A percentile compares a stretch with the other conserved stretches of the same genome.
phyloP scores from a whole-genome alignment of 2,329 filamentous ascomycete genomes.

The Sarocladium kiliense region DNA sequence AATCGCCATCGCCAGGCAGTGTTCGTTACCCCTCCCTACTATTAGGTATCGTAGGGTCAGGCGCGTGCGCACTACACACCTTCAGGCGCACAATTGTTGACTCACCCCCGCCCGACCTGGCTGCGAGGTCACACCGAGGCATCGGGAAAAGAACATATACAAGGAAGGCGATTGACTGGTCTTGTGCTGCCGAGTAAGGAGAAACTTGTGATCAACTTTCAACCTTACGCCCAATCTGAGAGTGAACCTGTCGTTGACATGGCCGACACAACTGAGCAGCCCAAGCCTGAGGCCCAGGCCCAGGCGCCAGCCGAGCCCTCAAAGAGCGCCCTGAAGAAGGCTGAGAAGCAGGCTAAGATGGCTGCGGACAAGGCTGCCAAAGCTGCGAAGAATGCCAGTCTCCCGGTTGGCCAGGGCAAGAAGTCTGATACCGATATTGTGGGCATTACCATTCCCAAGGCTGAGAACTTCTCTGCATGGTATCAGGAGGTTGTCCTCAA shows the following conservation, averaged over 20 bases:
- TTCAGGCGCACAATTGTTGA: slow-evolving; percentile 5
- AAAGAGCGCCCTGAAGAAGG: slow-evolving; percentile 62
- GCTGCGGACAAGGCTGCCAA: slow-evolving; percentile 57
- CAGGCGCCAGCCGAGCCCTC: slow-evolving; percentile 31
- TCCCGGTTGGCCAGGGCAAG: slow-evolving; percentile 53
- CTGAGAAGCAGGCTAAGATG: slow-evolving; percentile 58
- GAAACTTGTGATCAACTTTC: background rate
- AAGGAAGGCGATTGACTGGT: background rate
- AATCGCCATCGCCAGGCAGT: background rate
- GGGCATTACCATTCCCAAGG: slow-evolving; percentile 81
- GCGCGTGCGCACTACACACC: background rate
- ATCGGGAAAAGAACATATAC: background rate
- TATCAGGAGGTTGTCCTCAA: slow-evolving; percentile 98
- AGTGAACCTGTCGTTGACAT: slow-evolving; percentile 17
- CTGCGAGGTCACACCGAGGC: slow-evolving; percentile 6
- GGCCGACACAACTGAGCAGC: slow-evolving; percentile 26
- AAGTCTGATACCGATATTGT: slow-evolving; percentile 53
- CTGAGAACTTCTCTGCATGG: slow-evolving; percentile 87
- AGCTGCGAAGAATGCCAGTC: slow-evolving; percentile 47
- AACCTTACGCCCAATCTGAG: background rate
- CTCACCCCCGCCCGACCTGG: slow-evolving; percentile 6
- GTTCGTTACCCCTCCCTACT: background rate
- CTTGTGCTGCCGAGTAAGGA: background rate
- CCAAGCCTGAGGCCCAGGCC: background rate
- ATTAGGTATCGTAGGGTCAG: background rate